A percentile compares a stretch with the other conserved stretches of the same genome.
These are phyloP conservation scores for Catenaria anguillulae DNA, from an alignment of 371 early-diverging fungal species.

Conservation along the genomic window DNA sequence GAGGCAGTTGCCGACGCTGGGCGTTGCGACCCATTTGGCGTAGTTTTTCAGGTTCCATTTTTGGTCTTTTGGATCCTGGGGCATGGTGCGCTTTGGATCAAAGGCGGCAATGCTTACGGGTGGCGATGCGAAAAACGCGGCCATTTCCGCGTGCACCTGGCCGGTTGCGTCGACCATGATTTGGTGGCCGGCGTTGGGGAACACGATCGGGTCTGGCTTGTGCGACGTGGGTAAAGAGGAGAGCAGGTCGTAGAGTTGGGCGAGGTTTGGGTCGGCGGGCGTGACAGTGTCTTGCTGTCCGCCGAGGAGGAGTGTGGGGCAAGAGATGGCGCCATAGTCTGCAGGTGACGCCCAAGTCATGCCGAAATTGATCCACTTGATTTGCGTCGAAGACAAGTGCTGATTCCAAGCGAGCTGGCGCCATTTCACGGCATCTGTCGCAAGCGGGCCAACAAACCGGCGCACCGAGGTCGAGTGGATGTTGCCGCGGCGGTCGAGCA, in stretches of 20 bases:
- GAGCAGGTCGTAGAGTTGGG: neutral
- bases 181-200: neutral
- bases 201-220: neutral
- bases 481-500: constrained; percentile 46
- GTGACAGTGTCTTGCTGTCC: constrained; percentile 31
- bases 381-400: constrained; percentile 32
- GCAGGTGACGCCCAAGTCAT: constrained; percentile 27
- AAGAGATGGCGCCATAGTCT: constrained; percentile 30
- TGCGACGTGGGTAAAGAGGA: neutral
- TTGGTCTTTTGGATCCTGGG: neutral
- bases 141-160: neutral
- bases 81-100: no score
- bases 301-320: constrained; percentile 41
- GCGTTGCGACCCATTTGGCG: neutral
- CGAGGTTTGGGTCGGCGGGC: neutral
- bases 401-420: constrained; percentile 51
- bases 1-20: neutral
- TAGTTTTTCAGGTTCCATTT: neutral
- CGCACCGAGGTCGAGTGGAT: constrained; percentile 39
- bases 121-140: neutral
- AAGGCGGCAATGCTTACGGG: no score
- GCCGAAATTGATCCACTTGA: constrained; percentile 35
- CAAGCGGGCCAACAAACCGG: constrained; percentile 33
- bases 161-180: neutral
- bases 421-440: constrained; percentile 25